Percentiles rank a stretch among this genome's conserved stretches.
Conservation (phyloP, 345 rosid genomes). For the Eucalyptus globulus region DNA sequence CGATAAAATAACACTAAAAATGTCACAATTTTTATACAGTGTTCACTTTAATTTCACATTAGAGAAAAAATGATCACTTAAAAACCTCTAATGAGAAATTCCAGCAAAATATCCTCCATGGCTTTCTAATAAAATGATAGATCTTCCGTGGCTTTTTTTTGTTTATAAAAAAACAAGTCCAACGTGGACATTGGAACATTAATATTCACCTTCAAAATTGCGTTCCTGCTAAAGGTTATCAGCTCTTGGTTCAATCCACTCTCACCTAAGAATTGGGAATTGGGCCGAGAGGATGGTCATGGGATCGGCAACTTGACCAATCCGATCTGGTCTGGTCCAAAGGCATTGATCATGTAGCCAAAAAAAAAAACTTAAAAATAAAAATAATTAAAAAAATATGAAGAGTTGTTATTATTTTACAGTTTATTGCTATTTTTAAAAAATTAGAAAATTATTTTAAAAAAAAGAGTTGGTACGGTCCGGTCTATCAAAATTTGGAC, state of each 20-base stretch:
- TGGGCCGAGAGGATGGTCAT: no score
- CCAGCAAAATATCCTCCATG: background rate
- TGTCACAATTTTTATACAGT: no score
- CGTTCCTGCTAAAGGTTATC: background rate
- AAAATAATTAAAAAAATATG: no score
- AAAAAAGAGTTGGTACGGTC: fast-evolving
- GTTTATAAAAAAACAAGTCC: background rate
- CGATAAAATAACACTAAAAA: background rate
- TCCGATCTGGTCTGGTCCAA: fast-evolving
- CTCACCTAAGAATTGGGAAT: no score
- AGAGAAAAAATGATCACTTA: no score
- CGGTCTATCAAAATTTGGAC: no score
- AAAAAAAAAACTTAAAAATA: no score
- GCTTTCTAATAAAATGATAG: background rate
- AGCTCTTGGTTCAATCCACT: fast-evolving
- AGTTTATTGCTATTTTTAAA: no score
- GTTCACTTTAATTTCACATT: background rate
- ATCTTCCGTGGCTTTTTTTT: background rate
- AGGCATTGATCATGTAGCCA: no score
- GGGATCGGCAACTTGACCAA: fast-evolving
- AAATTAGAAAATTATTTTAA: no score
- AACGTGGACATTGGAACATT: background rate
- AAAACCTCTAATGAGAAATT: background rate
- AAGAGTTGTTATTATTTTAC: no score
- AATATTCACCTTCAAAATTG: background rate